Evolutionary conservation across 306 rosid genomes (phyloP).

Genomic region (Parietaria judaica): DNA sequence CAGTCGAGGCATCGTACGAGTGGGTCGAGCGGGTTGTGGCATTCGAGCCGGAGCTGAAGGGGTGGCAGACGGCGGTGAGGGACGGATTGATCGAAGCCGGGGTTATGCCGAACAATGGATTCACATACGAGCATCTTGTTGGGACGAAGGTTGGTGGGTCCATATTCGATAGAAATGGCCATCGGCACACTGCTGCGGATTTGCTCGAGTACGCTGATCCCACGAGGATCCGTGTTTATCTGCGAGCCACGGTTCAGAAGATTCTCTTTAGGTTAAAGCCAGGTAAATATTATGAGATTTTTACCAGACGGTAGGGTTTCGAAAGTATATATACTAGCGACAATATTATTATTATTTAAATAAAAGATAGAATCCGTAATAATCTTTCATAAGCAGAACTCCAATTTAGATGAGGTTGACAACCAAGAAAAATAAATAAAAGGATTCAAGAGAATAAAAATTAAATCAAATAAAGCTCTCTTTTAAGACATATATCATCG

Average conservation of each 20-base stretch:
- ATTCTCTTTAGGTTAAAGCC: constrained; percentile 33
- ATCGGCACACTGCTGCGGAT: constrained; percentile 70
- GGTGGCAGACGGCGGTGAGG: constrained; percentile 60
- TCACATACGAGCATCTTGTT: constrained; percentile 39
- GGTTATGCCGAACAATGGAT: constrained; percentile 54
- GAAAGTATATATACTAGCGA: not conserved
- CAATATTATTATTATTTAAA: too few relatives aligned
- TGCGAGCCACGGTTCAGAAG: constrained; percentile 57
- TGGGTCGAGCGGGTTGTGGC: constrained; percentile 62
- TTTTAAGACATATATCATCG: too few relatives aligned
- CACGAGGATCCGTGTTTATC: constrained; percentile 40
- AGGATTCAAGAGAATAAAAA: too few relatives aligned
- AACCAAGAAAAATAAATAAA: too few relatives aligned
- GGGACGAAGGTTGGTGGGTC: constrained; percentile 76
- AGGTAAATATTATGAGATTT: constrained; percentile 16
- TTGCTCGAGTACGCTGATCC: constrained; percentile 56
- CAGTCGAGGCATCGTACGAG: constrained; percentile 38
- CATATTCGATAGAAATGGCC: constrained; percentile 47
- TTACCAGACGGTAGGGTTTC: not conserved
- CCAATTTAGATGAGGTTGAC: too few relatives aligned
- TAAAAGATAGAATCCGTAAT: too few relatives aligned
- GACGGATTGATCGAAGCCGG: constrained; percentile 55
- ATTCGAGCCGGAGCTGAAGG: constrained; percentile 38
- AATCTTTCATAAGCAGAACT: too few relatives aligned
- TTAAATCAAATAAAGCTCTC: too few relatives aligned